Percentiles rank a stretch among this genome's conserved stretches.
These are phyloP conservation scores for Chionographis japonica DNA, from an alignment of 106 monocot species.

Conservation along the genomic window DNA sequence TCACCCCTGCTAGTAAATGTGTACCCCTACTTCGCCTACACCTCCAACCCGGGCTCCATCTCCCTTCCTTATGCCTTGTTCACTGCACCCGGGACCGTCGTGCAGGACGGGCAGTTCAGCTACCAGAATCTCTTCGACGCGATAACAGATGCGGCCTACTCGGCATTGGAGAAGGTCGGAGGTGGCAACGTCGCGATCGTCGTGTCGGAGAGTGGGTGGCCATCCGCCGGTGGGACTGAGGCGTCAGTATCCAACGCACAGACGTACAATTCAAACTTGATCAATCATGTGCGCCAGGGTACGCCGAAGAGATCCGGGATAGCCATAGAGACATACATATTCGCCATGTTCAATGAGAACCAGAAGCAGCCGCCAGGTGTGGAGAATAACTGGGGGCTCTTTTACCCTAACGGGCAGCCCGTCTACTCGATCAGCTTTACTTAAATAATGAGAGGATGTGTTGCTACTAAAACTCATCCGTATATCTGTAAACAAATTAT, in stretches of 20 bases:
- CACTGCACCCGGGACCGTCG: no score
- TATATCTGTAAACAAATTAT: no score
- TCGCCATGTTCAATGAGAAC: background rate
- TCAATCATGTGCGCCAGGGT: conserved; percentile 9
- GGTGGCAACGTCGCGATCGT: background rate
- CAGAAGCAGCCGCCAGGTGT: background rate
- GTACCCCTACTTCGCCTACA: conserved; percentile 2
- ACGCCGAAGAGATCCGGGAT: background rate
- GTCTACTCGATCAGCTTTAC: background rate
- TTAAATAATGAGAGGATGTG: no score
- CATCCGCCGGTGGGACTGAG: background rate
- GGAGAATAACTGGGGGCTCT: background rate
- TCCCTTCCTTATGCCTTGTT: background rate
- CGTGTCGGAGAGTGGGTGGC: conserved; percentile 4
- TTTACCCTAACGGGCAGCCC: background rate
- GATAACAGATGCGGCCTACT: no score
- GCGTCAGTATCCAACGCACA: background rate
- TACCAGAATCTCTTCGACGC: background rate
- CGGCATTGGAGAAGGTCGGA: no score
- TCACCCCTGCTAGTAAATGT: background rate
- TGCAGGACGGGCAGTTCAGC: no score
- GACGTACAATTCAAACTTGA: conserved; percentile 9
- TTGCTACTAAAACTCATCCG: no score
- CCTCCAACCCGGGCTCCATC: background rate
- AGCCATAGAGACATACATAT: conserved; percentile 1